Evolutionary conservation across 176 grass and related monocot species (phyloP), one percentile per base, ranked within the genome.

Genomic region (Triticum urartu): DNA sequence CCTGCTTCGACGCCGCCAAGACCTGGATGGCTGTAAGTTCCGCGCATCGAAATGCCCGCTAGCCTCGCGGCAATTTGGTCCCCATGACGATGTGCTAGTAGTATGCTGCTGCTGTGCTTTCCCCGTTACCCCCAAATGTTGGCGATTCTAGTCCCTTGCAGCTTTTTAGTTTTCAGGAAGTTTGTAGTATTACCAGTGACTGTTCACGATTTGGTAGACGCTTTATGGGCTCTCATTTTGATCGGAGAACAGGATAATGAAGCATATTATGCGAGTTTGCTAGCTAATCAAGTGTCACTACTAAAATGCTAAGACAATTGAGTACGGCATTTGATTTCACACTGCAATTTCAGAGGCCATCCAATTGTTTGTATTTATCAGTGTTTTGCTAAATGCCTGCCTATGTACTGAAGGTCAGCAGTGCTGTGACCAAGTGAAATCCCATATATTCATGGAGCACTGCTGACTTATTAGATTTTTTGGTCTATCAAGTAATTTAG

Each of bases 1-100:
- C 92, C 78, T 96, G 94, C 89, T 88, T 73, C 38, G 92, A 93
- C 13, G 94, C 97, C n/a, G 84, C 97, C 17, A 99, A 89, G 92
- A 83, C 85, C 26, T 99, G 97, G 97, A 99, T 94, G 94, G 81
- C 86, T 14, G 89, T 91, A 79, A 88, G 86, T 85, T 64, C 61
- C 63, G 3, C 48, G 33, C 1, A 0, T 22, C 66, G 30, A 24
- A 82, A 50, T 82, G 67, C 24, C 77, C 50, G 4, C 50, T 64
- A 64, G n/a, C 43, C 20, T 90, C 52, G 6, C 54, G 24, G 22
- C 58, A 12, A 7, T 21, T 28, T 40, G 48, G 26, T 7, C 62
- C 15, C 32, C 47, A 22, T 47, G 50, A 61, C 40, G 28, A 33
- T 73, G 50, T 67, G 77, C 22, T 81, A 43, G 20, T 61, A 34